Conservation (phyloP, 805 yeast genomes). For the Hanseniaspora mollemarum region DNA sequence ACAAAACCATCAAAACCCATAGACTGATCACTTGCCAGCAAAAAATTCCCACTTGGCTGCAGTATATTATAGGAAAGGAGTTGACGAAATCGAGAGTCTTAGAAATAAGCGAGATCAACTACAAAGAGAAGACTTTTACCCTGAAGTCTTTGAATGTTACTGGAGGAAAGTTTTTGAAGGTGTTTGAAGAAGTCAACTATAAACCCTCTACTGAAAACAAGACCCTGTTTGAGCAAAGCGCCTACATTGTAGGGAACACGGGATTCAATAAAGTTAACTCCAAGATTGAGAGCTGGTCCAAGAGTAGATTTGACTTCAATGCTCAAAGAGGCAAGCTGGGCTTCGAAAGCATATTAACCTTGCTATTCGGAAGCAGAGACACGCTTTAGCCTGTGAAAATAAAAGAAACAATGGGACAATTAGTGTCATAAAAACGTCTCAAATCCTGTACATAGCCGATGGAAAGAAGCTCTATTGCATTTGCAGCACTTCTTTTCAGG, state of each 20-base stretch:
- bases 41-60: conserved; percentile 72
- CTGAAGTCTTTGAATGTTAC: conserved; percentile 83
- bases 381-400: too few species aligned
- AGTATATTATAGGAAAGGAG: conserved; percentile 58
- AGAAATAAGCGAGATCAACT: conserved; percentile 78
- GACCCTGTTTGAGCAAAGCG: conserved; percentile 68
- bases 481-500: too few species aligned
- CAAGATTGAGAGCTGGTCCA: conserved; percentile 84
- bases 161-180: conserved; percentile 60
- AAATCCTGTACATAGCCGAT: too few species aligned
- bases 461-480: too few species aligned
- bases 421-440: too few species aligned
- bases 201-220: conserved; percentile 43
- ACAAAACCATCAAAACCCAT: conserved; percentile 59
- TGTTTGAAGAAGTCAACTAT: conserved; percentile 79
- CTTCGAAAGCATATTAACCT: conserved; percentile 64
- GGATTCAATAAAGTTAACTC: conserved; percentile 58
- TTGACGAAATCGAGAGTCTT: conserved; percentile 63
- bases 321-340: conserved; percentile 74
- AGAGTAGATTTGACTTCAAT: conserved; percentile 77
- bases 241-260: conserved; percentile 80
- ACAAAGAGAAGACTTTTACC: conserved; percentile 48
- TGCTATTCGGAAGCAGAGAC: conserved; percentile 24
- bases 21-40: conserved; percentile 82
- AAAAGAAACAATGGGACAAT: too few species aligned